Conservation (phyloP, 2,329 filamentous ascomycete species). For the Cladophialophora immunda region DNA sequence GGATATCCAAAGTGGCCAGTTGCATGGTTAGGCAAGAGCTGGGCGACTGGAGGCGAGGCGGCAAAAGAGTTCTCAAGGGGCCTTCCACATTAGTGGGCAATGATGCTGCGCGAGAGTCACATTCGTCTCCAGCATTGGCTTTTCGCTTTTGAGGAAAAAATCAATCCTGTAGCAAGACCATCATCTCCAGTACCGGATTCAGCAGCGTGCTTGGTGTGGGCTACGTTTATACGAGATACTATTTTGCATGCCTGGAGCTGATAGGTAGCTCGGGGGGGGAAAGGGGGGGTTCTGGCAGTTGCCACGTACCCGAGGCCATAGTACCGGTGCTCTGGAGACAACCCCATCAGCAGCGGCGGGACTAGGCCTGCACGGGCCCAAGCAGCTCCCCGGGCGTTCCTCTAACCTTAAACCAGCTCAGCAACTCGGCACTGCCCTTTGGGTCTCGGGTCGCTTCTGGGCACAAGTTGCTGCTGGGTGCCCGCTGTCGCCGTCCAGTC, state of each 20-base stretch:
- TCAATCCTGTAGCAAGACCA: background rate
- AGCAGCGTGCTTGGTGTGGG: background rate
- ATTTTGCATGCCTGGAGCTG: constrained; percentile 2
- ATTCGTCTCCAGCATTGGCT: background rate
- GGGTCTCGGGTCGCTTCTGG: constrained; percentile 7
- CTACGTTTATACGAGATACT: background rate
- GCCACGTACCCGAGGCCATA: constrained; percentile 16
- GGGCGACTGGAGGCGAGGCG: background rate
- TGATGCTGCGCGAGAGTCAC: background rate
- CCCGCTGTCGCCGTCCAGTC: background rate
- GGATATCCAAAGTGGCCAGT: background rate
- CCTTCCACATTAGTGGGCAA: background rate
- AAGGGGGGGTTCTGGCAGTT: background rate
- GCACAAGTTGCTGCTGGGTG: background rate
- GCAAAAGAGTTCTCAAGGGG: constrained; percentile 3
- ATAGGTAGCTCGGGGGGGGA: background rate
- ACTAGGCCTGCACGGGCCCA: constrained; percentile 10
- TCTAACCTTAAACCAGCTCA: constrained; percentile 2
- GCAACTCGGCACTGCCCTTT: background rate
- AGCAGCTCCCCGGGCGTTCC: constrained; percentile 18
- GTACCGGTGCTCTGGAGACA: constrained; percentile 13
- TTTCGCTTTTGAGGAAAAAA: background rate
- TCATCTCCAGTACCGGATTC: background rate
- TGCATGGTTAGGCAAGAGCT: background rate
- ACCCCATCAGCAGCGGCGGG: background rate